Conservation (phyloP, 352 stramenopile species). For the Globisporangium spiculum region DNA sequence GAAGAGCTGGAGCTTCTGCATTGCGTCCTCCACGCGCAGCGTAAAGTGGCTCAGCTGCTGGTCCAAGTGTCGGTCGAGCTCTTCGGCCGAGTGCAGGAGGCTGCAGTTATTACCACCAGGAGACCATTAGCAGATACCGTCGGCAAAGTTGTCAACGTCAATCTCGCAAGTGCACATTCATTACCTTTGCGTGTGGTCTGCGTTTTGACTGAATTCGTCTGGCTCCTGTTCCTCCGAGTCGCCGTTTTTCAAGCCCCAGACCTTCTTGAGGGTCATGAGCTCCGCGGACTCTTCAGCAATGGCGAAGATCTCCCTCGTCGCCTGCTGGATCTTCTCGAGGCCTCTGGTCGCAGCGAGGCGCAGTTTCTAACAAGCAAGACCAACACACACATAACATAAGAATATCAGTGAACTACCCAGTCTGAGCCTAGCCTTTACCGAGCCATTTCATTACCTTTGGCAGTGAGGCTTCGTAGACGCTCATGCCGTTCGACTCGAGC, state of each 20-base stretch:
- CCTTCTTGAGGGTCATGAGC: conserved; percentile 45
- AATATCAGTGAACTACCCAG: not conserved
- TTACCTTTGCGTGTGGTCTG: conserved; percentile 5
- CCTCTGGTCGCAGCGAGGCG: conserved; percentile 28
- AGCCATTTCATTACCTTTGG: conserved; percentile 27
- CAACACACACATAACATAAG: not conserved
- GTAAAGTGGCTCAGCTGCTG: conserved; percentile 34
- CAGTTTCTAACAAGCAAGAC: conserved; percentile 34
- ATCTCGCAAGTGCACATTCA: not conserved
- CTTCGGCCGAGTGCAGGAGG: conserved; percentile 36
- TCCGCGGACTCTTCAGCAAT: conserved; percentile 39
- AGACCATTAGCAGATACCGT: not conserved
- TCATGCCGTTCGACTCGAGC: conserved; percentile 47
- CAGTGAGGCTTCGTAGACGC: conserved; percentile 37
- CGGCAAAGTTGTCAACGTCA: no score
- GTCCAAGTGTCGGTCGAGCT: conserved; percentile 42
- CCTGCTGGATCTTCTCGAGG: conserved; percentile 43
- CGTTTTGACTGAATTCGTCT: not conserved
- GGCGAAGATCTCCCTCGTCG: conserved; percentile 29
- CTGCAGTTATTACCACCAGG: conserved; percentile 16
- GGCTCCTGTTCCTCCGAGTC: not conserved
- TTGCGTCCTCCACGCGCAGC: conserved; percentile 30
- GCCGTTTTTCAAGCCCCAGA: conserved; percentile 40
- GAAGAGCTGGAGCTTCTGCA: conserved; percentile 36
- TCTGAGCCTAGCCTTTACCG: not conserved